Percentiles rank a stretch among this genome's conserved stretches.
Evolutionary conservation across 345 rosid genomes (phyloP).

Genomic region (Murraya paniculata): DNA sequence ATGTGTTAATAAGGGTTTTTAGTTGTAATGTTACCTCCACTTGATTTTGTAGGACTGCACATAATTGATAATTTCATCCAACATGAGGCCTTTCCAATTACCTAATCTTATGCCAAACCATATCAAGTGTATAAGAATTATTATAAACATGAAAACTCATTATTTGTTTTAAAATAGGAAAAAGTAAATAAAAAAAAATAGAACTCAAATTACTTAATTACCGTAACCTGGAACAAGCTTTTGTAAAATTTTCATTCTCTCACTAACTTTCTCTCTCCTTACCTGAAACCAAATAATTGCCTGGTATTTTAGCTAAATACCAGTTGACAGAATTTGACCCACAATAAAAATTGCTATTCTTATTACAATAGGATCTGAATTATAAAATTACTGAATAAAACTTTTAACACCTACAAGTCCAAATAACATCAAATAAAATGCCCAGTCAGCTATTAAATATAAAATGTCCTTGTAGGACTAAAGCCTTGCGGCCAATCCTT

Average conservation of each 20-base stretch:
- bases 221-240: conserved; percentile 74
- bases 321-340: no score
- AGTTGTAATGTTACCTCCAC: no score
- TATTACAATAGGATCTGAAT: no score
- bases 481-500: no score
- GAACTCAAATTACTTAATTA: background rate
- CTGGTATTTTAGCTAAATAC: conserved; percentile 18
- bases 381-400: no score
- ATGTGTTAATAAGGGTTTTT: no score
- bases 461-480: no score
- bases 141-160: background rate
- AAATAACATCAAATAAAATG: no score
- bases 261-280: conserved; percentile 64
- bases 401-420: no score
- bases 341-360: no score
- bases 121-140: conserved; percentile 30
- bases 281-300: conserved; percentile 31
- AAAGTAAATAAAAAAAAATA: conserved; percentile 2
- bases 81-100: no score
- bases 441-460: no score
- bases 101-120: conserved; percentile 42
- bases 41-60: conserved; percentile 67
- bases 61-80: conserved; percentile 83
- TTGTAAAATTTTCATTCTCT: conserved; percentile 58
- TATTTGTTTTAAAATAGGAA: background rate